Evolutionary conservation across 305 asterid genomes (phyloP).

Genomic region (Fraxinus xanthoxyloides): DNA sequence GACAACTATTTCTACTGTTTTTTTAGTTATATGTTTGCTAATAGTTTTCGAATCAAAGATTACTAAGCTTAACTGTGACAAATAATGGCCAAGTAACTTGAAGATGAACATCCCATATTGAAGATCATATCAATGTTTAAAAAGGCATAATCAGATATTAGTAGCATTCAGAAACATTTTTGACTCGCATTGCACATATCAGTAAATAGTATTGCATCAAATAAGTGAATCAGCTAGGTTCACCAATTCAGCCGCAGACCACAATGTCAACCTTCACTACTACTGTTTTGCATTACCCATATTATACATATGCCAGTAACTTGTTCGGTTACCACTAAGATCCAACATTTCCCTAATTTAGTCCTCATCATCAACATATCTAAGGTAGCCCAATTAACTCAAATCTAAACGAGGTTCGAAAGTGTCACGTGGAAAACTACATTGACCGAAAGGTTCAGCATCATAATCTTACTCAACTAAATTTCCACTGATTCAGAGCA

Average conservation of each 20-base stretch:
- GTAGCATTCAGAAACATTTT: neutral
- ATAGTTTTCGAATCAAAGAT: neutral
- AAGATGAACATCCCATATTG: neutral
- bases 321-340: neutral
- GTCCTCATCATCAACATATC: neutral
- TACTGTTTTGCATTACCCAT: neutral
- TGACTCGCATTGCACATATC: neutral
- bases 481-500: too few species aligned
- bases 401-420: neutral
- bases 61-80: too few species aligned
- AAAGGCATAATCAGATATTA: neutral
- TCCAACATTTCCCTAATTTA: neutral
- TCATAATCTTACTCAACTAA: neutral
- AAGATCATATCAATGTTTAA: neutral
- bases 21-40: neutral
- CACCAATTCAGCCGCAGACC: neutral
- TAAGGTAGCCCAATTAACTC: neutral
- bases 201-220: neutral
- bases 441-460: neutral
- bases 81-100: neutral
- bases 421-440: neutral
- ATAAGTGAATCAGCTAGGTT: neutral
- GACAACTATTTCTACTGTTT: neutral
- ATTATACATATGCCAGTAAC: neutral
- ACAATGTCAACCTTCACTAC: neutral